Evolutionary conservation across 257 asterid species (phyloP).

Genomic region (Pogostemon cablin): DNA sequence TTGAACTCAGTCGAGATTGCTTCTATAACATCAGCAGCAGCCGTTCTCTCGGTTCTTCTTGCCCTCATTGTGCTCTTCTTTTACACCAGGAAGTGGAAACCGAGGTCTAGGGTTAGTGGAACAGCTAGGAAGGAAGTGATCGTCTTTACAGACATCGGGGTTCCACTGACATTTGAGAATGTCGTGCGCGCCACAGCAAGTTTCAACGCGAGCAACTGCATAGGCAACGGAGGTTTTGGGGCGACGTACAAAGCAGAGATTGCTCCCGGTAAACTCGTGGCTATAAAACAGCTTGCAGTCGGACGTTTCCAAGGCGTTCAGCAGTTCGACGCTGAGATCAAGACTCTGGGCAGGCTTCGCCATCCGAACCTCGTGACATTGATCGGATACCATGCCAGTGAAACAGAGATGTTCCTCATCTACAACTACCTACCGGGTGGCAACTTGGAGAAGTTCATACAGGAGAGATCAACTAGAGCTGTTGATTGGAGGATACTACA

Average conservation of each 20-base stretch:
- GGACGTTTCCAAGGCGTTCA: slow-evolving; percentile 79
- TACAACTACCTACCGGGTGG: slow-evolving; percentile 90
- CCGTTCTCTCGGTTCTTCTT: slow-evolving; percentile 71
- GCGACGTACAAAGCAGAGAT: slow-evolving; percentile 95
- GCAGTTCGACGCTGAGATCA: slow-evolving; percentile 88
- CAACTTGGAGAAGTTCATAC: slow-evolving; percentile 85
- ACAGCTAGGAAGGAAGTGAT: slow-evolving; percentile 77
- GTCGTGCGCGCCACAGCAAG: slow-evolving; percentile 79
- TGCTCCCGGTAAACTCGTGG: slow-evolving; percentile 80
- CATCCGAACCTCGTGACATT: slow-evolving; percentile 89
- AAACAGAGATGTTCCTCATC: slow-evolving; percentile 86
- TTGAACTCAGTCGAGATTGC: slow-evolving; percentile 82
- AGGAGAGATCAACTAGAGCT: slow-evolving; percentile 70
- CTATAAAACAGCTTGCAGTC: slow-evolving; percentile 76
- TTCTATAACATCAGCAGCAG: slow-evolving; percentile 80
- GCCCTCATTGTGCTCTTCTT: slow-evolving; percentile 71
- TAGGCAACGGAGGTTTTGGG: slow-evolving; percentile 96
- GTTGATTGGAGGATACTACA: slow-evolving; percentile 90
- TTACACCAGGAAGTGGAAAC: slow-evolving; percentile 77
- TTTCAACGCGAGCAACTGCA: slow-evolving; percentile 87
- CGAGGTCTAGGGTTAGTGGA: slow-evolving; percentile 86
- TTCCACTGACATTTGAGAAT: slow-evolving; percentile 74
- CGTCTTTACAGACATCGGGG: slow-evolving; percentile 73
- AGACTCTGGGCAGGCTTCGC: slow-evolving; percentile 76
- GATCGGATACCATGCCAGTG: slow-evolving; percentile 93